phyloP scores from a whole-genome alignment of 352 stramenopile species.

The Globisporangium acanthophoron region DNA sequence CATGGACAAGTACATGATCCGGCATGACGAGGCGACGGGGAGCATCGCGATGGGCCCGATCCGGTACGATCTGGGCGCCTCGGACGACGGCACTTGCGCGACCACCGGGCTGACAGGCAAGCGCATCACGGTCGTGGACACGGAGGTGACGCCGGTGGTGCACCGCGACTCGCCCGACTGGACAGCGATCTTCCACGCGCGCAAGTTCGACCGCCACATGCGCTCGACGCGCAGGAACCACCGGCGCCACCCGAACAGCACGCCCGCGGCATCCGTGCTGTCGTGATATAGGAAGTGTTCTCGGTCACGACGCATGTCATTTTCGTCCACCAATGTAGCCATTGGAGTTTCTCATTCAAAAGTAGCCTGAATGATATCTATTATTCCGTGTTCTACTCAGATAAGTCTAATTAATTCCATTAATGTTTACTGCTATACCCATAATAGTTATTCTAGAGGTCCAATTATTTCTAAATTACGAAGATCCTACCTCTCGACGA shows the following conservation, averaged over 20 bases:
- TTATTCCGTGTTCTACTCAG: too few relatives aligned
- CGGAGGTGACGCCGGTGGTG: not conserved
- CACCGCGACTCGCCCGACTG: slow-evolving; percentile 21
- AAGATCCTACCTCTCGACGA: not conserved
- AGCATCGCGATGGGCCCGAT: slow-evolving; percentile 2
- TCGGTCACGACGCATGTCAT: too few relatives aligned
- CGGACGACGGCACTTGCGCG: not conserved
- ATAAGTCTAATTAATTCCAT: too few relatives aligned
- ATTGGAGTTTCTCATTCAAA: too few relatives aligned
- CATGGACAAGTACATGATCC: slow-evolving; percentile 47
- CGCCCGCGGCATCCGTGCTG: slow-evolving; percentile 25
- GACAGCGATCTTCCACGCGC: slow-evolving; percentile 36
- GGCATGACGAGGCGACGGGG: slow-evolving; percentile 8
- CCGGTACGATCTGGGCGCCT: not conserved
- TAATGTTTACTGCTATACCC: too few relatives aligned
- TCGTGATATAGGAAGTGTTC: not conserved
- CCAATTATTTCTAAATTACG: not conserved
- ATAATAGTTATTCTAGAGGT: too few relatives aligned
- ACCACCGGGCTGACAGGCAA: not conserved
- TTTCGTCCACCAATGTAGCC: too few relatives aligned
- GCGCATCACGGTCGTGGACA: slow-evolving; percentile 7
- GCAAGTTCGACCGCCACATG: slow-evolving; percentile 77
- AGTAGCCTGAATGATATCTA: too few relatives aligned
- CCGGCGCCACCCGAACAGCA: slow-evolving; percentile 30
- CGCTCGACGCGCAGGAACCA: slow-evolving; percentile 51